These are phyloP conservation scores for Aegle marmelos DNA, from an alignment of 345 rosid species.

Conservation along the genomic window DNA sequence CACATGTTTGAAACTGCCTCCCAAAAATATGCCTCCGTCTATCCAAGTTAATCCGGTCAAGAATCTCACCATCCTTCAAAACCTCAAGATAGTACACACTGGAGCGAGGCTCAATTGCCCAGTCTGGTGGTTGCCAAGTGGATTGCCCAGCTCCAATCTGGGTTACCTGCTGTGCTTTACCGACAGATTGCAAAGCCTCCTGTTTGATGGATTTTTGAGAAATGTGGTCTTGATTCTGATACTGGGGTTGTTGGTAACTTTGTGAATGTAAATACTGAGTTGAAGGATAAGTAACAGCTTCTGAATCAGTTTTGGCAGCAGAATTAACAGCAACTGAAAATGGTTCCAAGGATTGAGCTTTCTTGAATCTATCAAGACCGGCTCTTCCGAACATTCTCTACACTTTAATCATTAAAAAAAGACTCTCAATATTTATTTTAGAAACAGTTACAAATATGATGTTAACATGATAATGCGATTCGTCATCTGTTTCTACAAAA, in stretches of 20 bases:
- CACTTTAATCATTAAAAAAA: neutral
- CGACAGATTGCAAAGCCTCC: conserved; percentile 43
- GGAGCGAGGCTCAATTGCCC: conserved; percentile 87
- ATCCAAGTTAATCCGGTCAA: conserved; percentile 68
- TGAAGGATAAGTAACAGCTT: conserved; percentile 16
- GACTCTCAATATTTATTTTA: neutral
- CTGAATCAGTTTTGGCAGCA: conserved; percentile 30
- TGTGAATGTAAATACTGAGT: conserved; percentile 32
- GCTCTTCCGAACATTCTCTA: conserved; percentile 82
- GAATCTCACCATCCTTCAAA: conserved; percentile 83
- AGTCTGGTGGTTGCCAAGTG: conserved; percentile 89
- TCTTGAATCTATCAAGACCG: conserved; percentile 86
- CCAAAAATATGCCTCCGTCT: conserved; percentile 84
- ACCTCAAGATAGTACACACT: conserved; percentile 89
- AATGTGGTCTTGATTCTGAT: conserved; percentile 27
- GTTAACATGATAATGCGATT: neutral
- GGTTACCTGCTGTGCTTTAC: conserved; percentile 46
- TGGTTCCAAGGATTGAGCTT: conserved; percentile 86
- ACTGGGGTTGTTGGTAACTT: conserved; percentile 15
- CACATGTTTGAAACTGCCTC: conserved; percentile 77
- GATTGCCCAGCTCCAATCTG: conserved; percentile 86
- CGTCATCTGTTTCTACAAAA: conserved; percentile 1
- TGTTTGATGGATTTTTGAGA: conserved; percentile 24
- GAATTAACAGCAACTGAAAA: conserved; percentile 67
- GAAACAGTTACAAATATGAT: neutral